Conservation (phyloP, 257 asterid genomes). For the Capsicum chinense region DNA sequence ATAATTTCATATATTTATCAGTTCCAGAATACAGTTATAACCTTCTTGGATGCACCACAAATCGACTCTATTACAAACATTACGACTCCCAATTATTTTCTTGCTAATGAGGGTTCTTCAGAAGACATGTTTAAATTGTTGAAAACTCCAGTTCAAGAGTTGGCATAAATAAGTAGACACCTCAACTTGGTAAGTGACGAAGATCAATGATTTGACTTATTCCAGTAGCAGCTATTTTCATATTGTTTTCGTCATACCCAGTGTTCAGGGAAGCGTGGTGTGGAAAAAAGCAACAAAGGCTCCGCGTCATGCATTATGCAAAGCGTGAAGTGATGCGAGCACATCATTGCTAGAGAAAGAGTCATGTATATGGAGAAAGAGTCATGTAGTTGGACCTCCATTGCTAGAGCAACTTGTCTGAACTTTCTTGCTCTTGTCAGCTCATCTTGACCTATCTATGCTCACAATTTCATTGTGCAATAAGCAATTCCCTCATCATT, state of each 20-base stretch:
- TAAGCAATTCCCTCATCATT: not conserved
- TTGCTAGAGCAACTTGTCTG: not conserved
- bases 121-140: not conserved
- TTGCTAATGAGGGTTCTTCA: not conserved
- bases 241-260: not conserved
- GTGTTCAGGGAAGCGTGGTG: too few relatives aligned
- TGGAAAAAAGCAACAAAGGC: too few relatives aligned
- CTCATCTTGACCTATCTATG: constrained; percentile 14
- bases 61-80: too few relatives aligned
- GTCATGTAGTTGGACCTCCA: not conserved
- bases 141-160: not conserved
- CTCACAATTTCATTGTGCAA: not conserved
- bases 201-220: not conserved
- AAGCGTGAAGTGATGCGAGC: too few relatives aligned
- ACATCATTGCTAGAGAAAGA: too few relatives aligned
- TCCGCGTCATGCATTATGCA: too few relatives aligned
- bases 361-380: not conserved
- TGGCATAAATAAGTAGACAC: not conserved
- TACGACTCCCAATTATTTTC: not conserved
- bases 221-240: not conserved
- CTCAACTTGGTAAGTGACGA: not conserved
- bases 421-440: not conserved
- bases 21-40: not conserved
- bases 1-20: not conserved
- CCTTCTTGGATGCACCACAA: too few relatives aligned